These are phyloP conservation scores for Nannizzia gypsea DNA, from an alignment of 2,329 filamentous ascomycete species.

Conservation along the genomic window DNA sequence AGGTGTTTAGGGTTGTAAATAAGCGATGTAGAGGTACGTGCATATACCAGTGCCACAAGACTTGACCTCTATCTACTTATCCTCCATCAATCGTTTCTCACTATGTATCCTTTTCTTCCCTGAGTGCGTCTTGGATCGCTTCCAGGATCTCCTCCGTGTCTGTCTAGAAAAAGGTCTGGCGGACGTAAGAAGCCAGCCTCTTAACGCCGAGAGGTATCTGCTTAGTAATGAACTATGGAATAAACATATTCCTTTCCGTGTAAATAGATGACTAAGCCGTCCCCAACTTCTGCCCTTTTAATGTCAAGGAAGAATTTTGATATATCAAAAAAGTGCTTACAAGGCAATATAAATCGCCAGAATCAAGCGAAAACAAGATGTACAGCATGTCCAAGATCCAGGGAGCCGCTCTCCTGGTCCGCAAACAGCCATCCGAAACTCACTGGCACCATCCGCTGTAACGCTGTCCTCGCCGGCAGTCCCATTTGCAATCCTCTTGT, in stretches of 20 bases:
- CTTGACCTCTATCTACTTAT: neutral
- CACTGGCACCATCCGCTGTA: neutral
- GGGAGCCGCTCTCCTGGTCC: neutral
- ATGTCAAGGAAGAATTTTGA: neutral
- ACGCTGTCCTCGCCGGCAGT: neutral
- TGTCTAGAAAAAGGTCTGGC: too few relatives aligned
- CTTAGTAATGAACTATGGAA: too few relatives aligned
- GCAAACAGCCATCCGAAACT: neutral
- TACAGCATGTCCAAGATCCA: neutral
- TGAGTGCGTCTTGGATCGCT: too few relatives aligned
- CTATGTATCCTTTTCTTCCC: neutral
- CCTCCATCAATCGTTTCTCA: neutral
- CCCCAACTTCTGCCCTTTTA: neutral
- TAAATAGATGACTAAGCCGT: too few relatives aligned
- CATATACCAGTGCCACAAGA: neutral
- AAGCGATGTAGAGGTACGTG: neutral
- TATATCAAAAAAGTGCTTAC: neutral
- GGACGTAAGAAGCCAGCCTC: too few relatives aligned
- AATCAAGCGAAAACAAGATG: neutral
- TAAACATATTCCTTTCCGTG: too few relatives aligned
- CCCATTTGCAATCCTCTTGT: neutral
- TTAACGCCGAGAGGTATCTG: too few relatives aligned
- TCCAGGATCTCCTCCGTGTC: too few relatives aligned
- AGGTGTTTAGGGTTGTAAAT: neutral
- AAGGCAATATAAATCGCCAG: neutral